A percentile compares a stretch with the other conserved stretches of the same genome.
Conservation (phyloP, 2,329 filamentous ascomycete species). For the Thielaviopsis musarum region DNA sequence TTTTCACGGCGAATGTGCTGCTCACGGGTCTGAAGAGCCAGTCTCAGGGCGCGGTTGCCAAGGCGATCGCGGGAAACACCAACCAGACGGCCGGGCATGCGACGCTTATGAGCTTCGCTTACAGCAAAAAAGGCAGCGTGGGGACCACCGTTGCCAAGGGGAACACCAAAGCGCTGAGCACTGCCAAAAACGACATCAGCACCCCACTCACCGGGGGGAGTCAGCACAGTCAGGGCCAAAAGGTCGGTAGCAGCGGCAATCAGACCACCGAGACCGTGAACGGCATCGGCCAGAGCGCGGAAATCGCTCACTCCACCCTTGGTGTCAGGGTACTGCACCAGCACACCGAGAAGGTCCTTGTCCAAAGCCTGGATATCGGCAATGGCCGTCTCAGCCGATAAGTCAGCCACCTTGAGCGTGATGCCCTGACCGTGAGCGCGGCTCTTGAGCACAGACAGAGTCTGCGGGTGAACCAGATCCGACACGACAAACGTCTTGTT, state of each 20-base stretch:
- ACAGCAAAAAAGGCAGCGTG: slow-evolving; percentile 94
- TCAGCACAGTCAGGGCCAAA: slow-evolving; percentile 70
- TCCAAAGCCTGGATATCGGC: slow-evolving; percentile 56
- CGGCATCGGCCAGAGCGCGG: slow-evolving; percentile 52
- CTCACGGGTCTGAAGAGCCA: slow-evolving; percentile 83
- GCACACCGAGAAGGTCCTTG: slow-evolving; percentile 69
- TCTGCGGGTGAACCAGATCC: slow-evolving; percentile 68
- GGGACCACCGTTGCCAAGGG: slow-evolving; percentile 83
- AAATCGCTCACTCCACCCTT: slow-evolving; percentile 67
- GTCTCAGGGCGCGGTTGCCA: slow-evolving; percentile 62
- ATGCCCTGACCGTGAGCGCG: slow-evolving; percentile 87
- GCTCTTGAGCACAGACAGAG: slow-evolving; percentile 64
- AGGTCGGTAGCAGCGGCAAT: slow-evolving; percentile 83
- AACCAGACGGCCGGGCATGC: slow-evolving; percentile 80
- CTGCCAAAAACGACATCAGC: slow-evolving; percentile 92
- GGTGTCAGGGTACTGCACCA: slow-evolving; percentile 92
- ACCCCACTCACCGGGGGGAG: slow-evolving; percentile 82
- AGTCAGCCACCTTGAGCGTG: slow-evolving; percentile 54
- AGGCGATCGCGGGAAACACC: slow-evolving; percentile 83
- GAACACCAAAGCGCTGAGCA: slow-evolving; percentile 80
- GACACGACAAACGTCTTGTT: slow-evolving; percentile 78
- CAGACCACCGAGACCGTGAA: slow-evolving; percentile 62
- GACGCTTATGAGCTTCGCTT: slow-evolving; percentile 79
- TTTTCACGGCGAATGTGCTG: slow-evolving; percentile 94
- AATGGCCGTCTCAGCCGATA: slow-evolving; percentile 43